Evolutionary conservation across 1,284 basidiomycete genomes (phyloP), one percentile per base, ranked within the genome.

Genomic region (Austropuccinia psidii): DNA sequence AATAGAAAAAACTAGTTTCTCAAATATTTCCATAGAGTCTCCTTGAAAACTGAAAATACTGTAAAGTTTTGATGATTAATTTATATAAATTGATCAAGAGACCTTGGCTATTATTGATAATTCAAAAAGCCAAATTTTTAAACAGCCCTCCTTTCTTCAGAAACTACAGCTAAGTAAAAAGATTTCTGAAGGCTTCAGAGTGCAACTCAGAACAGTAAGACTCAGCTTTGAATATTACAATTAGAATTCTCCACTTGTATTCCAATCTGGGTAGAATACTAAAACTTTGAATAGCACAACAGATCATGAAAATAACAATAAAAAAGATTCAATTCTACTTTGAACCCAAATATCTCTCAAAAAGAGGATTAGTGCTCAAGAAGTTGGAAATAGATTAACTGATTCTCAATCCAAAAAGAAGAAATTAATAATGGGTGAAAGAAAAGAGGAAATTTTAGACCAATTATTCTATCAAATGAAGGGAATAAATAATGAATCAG

Each of bases 401-500:
- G 35, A 8, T 7, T 8, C n/a, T 4, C 31, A 21, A n/a, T 19
- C 4, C 4, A 55, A 55, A 19, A 17, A 31, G 5, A 61, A 61
- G 21, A 35, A 41, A 11, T 27, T 19, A 4, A 61, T 61, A 19
- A 39, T 33, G 9, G 27, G n/a, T 35, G 66, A 43, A 45, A 58
- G 62, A 19, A 77, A 78, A 58, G 75, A 77, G 47, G 74, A 77
- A 21, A 76, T 76, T 33, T 73, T 77, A 2, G 55, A 7, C 24
- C 27, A 29, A 29, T 29, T 15, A 29, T 27, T 19, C 7, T 31
- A 15, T 21, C n/a, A 50, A 27, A 21, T n/a, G n/a, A n/a, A n/a
- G n/a, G n/a, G n/a, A n/a, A 19, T 21, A 8, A 50, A 7, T 19
- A 50, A 50, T 21, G 6, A 19, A 27, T 21, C 19, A 19, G 49